Base-by-base conservation (phyloP, 106 monocot species). In the Cymbidium sinense region DNA sequence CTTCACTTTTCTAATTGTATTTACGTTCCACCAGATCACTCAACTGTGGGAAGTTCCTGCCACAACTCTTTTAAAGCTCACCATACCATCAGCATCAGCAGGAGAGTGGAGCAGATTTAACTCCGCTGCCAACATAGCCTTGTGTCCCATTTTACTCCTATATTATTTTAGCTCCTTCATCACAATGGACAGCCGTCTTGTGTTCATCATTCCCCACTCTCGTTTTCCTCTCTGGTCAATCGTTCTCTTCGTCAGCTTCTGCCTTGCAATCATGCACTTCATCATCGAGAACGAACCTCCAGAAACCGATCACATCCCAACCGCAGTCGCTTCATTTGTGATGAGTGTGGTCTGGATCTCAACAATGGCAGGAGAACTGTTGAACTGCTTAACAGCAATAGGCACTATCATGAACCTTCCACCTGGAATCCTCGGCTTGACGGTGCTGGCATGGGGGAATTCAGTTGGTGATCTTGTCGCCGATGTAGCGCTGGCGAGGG, bases 331-430 rank as follows among this genome's bases (percentile, higher is more conserved):
- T 73, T 88, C 92, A 55, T 95, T 99, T 43, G 76, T 90, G 47
- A 99, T 99, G 94, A 92, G 92, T 65, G 94, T 92, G 34, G 84
- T 99, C 58, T 99, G 94, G 98, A 94, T 99, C 74, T 99, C 98
- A 34, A 95, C 98, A 30, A 84, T 90, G 84, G 98, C 98, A 33
- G 94, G 94, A 29, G 98, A 99, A 47, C 86, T 99, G 21, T 55
- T 99, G 70, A 90, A 87, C 77, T 92, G 89, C 51, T 84, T 92
- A 27, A 75, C 80, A 52, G 82, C 87, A 31, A 79, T 90, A 35
- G 98, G 98, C 43, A 82, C 52, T 13, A 87, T 90, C 30, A 73
- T 92, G 84, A 64, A 92, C 43, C 71, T 99, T 30, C 86, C 98
- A 3, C 92, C 90, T 58, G 88, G 90, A 27, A 87, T 99, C 11